Conservation (phyloP, 495 filamentous ascomycete genomes). For the Trichoderma gamsii region DNA sequence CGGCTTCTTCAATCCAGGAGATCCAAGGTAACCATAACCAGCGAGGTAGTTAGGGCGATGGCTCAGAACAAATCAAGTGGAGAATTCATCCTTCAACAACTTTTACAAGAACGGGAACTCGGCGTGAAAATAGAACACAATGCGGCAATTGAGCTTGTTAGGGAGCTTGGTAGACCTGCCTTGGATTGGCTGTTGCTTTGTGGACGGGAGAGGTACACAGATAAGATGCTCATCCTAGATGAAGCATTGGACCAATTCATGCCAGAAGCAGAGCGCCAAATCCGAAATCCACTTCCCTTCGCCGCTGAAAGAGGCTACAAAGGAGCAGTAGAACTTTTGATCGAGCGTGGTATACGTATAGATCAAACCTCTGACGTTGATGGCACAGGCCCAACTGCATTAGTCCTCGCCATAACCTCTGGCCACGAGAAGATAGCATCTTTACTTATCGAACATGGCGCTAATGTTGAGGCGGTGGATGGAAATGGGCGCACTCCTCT, state of each 20-base stretch:
- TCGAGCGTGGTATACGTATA: background rate
- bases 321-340: background rate
- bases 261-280: background rate
- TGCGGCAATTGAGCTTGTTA: background rate
- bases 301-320: background rate
- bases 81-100: background rate
- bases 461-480: background rate
- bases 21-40: background rate
- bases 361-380: background rate
- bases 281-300: background rate
- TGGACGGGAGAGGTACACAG: background rate
- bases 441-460: background rate
- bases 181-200: background rate
- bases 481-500: background rate
- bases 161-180: background rate
- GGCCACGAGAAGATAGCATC: background rate
- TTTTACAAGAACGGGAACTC: background rate
- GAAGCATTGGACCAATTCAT: background rate
- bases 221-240: background rate
- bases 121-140: background rate
- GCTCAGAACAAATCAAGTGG: background rate
- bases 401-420: background rate
- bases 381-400: background rate
- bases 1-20: background rate
- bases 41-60: background rate